Conservation (phyloP, 108 stramenopile genomes). For the Stephanodiscus minutulus region DNA sequence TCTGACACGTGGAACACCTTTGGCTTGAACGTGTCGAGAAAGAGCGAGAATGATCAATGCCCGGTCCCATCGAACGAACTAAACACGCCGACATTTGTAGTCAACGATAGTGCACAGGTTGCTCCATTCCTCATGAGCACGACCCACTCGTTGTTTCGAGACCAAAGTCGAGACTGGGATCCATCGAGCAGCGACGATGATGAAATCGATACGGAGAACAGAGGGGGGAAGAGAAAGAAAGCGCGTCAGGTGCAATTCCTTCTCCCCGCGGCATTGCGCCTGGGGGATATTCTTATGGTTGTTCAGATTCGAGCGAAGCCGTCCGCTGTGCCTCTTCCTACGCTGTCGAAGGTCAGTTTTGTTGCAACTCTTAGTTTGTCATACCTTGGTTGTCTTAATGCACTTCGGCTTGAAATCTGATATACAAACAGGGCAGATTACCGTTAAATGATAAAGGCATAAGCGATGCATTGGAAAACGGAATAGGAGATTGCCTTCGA, state of each 20-base stretch:
- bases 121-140: slow-evolving; percentile 66
- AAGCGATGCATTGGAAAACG: slow-evolving; percentile 65
- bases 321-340: slow-evolving; percentile 75
- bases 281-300: slow-evolving; percentile 69
- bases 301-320: slow-evolving; percentile 77
- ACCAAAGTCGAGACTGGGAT: slow-evolving; percentile 14
- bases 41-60: slow-evolving; percentile 14
- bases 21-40: slow-evolving; percentile 60
- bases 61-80: not conserved
- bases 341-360: slow-evolving; percentile 70
- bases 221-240: slow-evolving; percentile 30
- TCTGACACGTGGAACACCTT: slow-evolving; percentile 72
- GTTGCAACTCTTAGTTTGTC: slow-evolving; percentile 9
- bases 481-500: slow-evolving; percentile 64
- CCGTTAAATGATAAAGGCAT: slow-evolving; percentile 74
- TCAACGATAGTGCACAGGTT: slow-evolving; percentile 77
- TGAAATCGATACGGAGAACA: slow-evolving; percentile 29
- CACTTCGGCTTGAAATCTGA: not conserved
- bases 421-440: slow-evolving; percentile 61
- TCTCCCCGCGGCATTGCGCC: slow-evolving; percentile 68
- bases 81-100: slow-evolving; percentile 50
- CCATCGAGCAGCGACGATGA: slow-evolving; percentile 19
- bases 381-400: not conserved
- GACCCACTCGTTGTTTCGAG: slow-evolving; percentile 51
- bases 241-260: slow-evolving; percentile 13